Evolutionary conservation across 2,329 filamentous ascomycete species (phyloP), one percentile per base, ranked within the genome.

Genomic region (Cladobotryum protrusum): DNA sequence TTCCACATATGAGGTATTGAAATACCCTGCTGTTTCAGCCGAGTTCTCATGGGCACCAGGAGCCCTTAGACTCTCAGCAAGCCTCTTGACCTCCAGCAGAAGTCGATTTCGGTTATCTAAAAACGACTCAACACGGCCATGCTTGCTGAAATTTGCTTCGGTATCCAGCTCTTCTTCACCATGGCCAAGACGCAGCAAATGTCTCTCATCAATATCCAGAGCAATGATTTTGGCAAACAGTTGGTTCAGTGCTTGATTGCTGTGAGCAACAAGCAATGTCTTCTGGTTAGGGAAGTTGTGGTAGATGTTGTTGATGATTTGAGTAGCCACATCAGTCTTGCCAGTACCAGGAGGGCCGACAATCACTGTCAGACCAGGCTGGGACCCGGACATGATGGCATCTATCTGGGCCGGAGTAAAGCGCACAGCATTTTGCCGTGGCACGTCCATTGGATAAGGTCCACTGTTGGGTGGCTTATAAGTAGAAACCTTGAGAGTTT

Each of bases 221-320:
- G 87, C 87, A n/a, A 92, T 86, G 54, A 99, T 99, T 72, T 99
- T 99, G 60, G 95, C 88, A 71, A 99, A 99, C 1, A 99, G 77
- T 65, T 99, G 93, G 62, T 99, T 99, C 9, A 99, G 75, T 2
- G 93, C 95, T 67, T 99, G 95, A 63, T 99, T 99, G 69, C 92
- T 97, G 67, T 99, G 93, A 4, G 93, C 93, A 56, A 99, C 83
- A 37, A 99, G 81, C 15, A 99, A 73, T 1, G 93, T 99, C 59
- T 89, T 86, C 67, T 99, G 90, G 56, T 85, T 77, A 7, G 93
- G 91, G 65, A 96, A 99, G 69, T 97, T 96, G 73, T 97, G 92
- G 64, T 99, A 99, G 59, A 99, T 87, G 67, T 97, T 96, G 73
- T 89, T 96, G 71, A 99, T 99, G 65, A 97, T 95, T 67, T 99